A percentile compares a stretch with the other conserved stretches of the same genome.
Evolutionary conservation across 2,329 filamentous ascomycete species (phyloP).

Genomic region (Xenosphaeropsis pyriputrescens): DNA sequence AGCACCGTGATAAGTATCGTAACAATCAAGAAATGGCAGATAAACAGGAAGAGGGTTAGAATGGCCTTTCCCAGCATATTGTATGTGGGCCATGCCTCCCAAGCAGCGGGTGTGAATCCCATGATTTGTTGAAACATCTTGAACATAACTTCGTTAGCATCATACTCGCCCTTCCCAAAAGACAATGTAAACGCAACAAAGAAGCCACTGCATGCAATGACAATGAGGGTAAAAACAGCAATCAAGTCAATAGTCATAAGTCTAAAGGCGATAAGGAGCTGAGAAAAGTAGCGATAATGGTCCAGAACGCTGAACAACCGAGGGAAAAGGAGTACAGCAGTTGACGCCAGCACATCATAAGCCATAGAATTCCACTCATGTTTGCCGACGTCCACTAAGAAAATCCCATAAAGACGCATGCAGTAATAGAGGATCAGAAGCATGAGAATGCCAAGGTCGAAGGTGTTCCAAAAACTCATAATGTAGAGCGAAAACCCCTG

Average conservation of each 20-base stretch:
- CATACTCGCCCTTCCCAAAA: slow-evolving; percentile 51
- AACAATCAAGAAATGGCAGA: slow-evolving; percentile 89
- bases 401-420: slow-evolving; percentile 75
- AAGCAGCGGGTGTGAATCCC: slow-evolving; percentile 87
- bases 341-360: slow-evolving; percentile 87
- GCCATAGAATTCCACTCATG: slow-evolving; percentile 68
- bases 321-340: slow-evolving; percentile 78
- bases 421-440: slow-evolving; percentile 82
- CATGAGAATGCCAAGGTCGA: slow-evolving; percentile 79
- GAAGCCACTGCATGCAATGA: slow-evolving; percentile 86
- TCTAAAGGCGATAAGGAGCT: slow-evolving; percentile 83
- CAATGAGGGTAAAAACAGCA: slow-evolving; percentile 69
- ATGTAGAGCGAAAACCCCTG: slow-evolving; percentile 94
- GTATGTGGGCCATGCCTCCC: slow-evolving; percentile 68
- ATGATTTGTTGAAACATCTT: slow-evolving; percentile 59
- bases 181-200: slow-evolving; percentile 89
- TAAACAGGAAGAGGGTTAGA: slow-evolving; percentile 73
- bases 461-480: slow-evolving; percentile 96
- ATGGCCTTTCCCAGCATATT: slow-evolving; percentile 65
- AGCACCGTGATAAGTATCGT: slow-evolving; percentile 93
- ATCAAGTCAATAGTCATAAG: slow-evolving; percentile 86
- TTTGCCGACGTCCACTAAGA: slow-evolving; percentile 56
- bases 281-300: slow-evolving; percentile 92
- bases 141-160: slow-evolving; percentile 66
- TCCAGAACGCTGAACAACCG: slow-evolving; percentile 87